Evolutionary conservation across 1,284 basidiomycete species (phyloP).

Genomic region (Sphaerobolus stellatus): DNA sequence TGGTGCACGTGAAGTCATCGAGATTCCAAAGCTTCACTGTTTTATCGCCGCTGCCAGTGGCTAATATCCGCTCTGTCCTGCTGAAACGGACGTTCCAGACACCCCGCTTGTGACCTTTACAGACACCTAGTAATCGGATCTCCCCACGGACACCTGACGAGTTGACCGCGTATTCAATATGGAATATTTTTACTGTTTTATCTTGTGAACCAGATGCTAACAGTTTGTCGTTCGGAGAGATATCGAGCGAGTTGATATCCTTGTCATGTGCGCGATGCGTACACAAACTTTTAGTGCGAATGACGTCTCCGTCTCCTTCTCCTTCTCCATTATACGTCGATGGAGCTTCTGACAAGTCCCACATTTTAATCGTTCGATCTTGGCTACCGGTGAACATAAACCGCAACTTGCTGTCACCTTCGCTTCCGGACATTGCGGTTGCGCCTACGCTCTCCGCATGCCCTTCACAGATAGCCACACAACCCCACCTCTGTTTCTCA

Average conservation of each 20-base stretch:
- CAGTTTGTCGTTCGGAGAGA: constrained; percentile 87
- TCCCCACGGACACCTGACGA: constrained; percentile 56
- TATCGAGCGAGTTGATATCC: constrained; percentile 96
- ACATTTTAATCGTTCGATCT: constrained; percentile 98
- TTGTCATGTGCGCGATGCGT: constrained; percentile 96
- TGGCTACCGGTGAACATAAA: constrained; percentile 95
- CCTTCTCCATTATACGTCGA: constrained; percentile 17
- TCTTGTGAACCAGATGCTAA: constrained; percentile 97
- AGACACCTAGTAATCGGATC: constrained; percentile 79
- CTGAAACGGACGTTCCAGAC: constrained; percentile 95
- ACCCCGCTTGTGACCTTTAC: constrained; percentile 95
- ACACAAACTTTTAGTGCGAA: constrained; percentile 75
- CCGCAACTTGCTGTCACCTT: constrained; percentile 33
- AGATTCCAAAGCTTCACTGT: constrained; percentile 93
- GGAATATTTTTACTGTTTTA: constrained; percentile 89
- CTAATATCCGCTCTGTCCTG: constrained; percentile 78
- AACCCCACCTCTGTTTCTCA: constrained; percentile 63
- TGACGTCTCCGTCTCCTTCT: constrained; percentile 28
- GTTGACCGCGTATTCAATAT: constrained; percentile 60
- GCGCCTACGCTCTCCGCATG: constrained; percentile 95
- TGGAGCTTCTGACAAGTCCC: constrained; percentile 75
- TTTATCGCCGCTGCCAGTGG: constrained; percentile 93
- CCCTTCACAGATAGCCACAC: constrained; percentile 87
- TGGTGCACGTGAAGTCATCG: constrained; percentile 87
- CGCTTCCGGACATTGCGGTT: constrained; percentile 67